These are phyloP conservation scores for Phytopythium mirpurense DNA, from an alignment of 352 stramenopile species.

Conservation along the genomic window DNA sequence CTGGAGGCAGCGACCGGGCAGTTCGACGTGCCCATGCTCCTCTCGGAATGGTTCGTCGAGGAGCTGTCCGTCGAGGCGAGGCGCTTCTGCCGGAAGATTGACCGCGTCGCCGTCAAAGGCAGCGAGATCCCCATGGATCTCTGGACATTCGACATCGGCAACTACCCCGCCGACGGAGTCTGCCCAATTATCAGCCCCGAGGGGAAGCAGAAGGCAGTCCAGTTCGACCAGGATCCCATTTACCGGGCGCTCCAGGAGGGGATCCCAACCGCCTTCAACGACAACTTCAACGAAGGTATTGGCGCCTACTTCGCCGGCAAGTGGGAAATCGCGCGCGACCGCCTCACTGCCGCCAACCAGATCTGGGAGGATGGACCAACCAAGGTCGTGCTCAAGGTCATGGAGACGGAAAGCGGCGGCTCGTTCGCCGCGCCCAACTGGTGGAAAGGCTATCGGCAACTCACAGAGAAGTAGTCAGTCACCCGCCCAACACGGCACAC, in stretches of 20 bases:
- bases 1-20: slow-evolving; percentile 95
- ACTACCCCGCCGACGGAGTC: slow-evolving; percentile 61
- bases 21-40: slow-evolving; percentile 93
- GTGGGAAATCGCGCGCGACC: slow-evolving; percentile 81
- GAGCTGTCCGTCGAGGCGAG: slow-evolving; percentile 87
- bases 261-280: slow-evolving; percentile 85
- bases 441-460: slow-evolving; percentile 90
- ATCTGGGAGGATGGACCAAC: slow-evolving; percentile 85
- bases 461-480: slow-evolving; percentile 92
- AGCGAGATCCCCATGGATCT: slow-evolving; percentile 93
- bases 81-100: slow-evolving; percentile 90
- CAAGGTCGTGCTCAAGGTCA: slow-evolving; percentile 89
- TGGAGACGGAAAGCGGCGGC: slow-evolving; percentile 89
- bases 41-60: slow-evolving; percentile 94
- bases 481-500: too few relatives aligned
- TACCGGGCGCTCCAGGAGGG: slow-evolving; percentile 70
- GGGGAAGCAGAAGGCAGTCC: slow-evolving; percentile 74
- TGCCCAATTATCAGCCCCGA: slow-evolving; percentile 41
- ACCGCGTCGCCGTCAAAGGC: slow-evolving; percentile 96
- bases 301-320: slow-evolving; percentile 91
- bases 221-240: slow-evolving; percentile 74
- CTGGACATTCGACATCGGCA: slow-evolving; percentile 92
- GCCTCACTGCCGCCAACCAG: slow-evolving; percentile 87
- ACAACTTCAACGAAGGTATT: slow-evolving; percentile 91
- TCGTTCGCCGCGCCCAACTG: slow-evolving; percentile 74